Percentiles rank a stretch among this genome's conserved stretches.
phyloP scores from a whole-genome alignment of 1,284 basidiomycete species.

The Fomitopsis schrenkii region DNA sequence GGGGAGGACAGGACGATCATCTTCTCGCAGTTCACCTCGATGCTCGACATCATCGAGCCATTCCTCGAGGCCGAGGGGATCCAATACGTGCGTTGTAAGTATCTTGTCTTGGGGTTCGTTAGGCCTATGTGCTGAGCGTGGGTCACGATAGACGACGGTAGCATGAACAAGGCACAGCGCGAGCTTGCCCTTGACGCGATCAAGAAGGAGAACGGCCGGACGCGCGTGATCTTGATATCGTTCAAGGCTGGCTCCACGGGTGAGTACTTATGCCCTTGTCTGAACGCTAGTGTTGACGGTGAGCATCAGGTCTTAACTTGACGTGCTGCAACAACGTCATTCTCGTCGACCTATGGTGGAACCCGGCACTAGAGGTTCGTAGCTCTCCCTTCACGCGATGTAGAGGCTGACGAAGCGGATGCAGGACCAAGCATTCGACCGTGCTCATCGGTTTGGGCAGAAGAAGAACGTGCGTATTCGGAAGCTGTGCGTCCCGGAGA shows the following conservation, averaged over 20 bases:
- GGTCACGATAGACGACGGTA: slow-evolving; percentile 73
- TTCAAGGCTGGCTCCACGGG: slow-evolving; percentile 95
- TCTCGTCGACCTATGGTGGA: slow-evolving; percentile 95
- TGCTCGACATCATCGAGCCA: slow-evolving; percentile 84
- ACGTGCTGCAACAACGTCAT: slow-evolving; percentile 95
- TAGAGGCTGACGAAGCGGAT: too few relatives aligned
- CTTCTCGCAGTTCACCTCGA: slow-evolving; percentile 87
- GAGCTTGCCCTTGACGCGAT: slow-evolving; percentile 76
- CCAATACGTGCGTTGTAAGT: slow-evolving; percentile 83
- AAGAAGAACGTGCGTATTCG: slow-evolving; percentile 85
- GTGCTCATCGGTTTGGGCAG: slow-evolving; percentile 69
- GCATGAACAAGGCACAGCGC: slow-evolving; percentile 75
- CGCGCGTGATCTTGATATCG: slow-evolving; percentile 85
- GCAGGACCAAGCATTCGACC: slow-evolving; percentile 75
- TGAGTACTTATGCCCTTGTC: slow-evolving; percentile 20
- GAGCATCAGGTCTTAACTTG: slow-evolving; percentile 74
- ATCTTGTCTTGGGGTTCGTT: neutral
- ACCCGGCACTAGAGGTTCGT: slow-evolving; percentile 78
- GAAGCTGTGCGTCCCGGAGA: slow-evolving; percentile 87
- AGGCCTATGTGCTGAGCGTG: neutral
- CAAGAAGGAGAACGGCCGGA: slow-evolving; percentile 46
- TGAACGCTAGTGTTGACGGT: slow-evolving; percentile 2
- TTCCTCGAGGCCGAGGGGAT: slow-evolving; percentile 69
- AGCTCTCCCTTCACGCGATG: neutral
- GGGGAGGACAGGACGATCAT: slow-evolving; percentile 87